Evolutionary conservation across 2,329 filamentous ascomycete species (phyloP).

Genomic region (Fusarium nodosum): DNA sequence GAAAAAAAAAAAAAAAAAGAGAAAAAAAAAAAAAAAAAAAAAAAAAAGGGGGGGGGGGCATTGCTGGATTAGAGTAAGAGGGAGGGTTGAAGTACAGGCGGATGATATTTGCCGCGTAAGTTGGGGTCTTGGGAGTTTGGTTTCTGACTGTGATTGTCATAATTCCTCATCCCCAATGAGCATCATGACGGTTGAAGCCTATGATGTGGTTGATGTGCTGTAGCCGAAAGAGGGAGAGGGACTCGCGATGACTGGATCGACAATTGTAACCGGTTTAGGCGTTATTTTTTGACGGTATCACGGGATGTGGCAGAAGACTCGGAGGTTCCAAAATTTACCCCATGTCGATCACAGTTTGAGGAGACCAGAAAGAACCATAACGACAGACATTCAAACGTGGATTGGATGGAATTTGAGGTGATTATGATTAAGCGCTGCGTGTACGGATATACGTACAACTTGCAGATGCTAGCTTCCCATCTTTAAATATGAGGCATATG

Average conservation of each 20-base stretch:
- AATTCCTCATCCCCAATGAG: conserved; percentile 9
- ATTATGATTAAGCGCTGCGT: conserved; percentile 21
- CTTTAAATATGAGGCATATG: conserved; percentile 5
- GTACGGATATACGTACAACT: conserved; percentile 8
- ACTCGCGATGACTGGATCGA: conserved; percentile 18
- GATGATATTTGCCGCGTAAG: conserved; percentile 4
- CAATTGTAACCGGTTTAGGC: conserved; percentile 31
- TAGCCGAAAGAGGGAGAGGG: conserved; percentile 14
- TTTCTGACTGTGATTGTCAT: conserved; percentile 33
- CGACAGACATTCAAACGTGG: conserved; percentile 1
- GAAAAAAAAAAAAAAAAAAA: too few species aligned
- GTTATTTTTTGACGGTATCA: conserved; percentile 19
- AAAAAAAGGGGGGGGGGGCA: conserved; percentile 15
- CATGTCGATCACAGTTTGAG: conserved; percentile 19
- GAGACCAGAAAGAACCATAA: conserved; percentile 4
- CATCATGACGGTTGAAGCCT: conserved; percentile 29
- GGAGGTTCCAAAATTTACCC: conserved; percentile 10
- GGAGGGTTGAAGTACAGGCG: neutral
- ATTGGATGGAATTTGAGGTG: conserved; percentile 13
- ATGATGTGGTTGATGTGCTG: conserved; percentile 25
- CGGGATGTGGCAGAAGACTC: conserved; percentile 36
- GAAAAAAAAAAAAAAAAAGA: too few species aligned
- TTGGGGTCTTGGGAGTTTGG: neutral
- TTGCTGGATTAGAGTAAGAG: conserved; percentile 2
- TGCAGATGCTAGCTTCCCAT: neutral